A percentile compares a stretch with the other conserved stretches of the same genome.
Evolutionary conservation across 495 filamentous ascomycete species (phyloP).

Genomic region (Chaetomium tenue): DNA sequence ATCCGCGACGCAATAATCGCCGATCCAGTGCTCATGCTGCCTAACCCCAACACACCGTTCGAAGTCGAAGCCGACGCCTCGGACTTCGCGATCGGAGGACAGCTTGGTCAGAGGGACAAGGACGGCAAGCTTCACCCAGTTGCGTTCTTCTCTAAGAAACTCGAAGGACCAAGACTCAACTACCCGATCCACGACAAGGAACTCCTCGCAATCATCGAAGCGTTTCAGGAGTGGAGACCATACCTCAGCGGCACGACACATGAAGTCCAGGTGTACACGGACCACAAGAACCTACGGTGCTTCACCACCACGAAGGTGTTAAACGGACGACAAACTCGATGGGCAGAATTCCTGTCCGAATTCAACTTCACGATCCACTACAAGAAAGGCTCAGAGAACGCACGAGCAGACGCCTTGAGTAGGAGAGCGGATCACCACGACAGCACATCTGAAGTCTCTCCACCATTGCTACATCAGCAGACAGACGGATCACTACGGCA

Average conservation of each 20-base stretch:
- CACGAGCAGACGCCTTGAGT: slow-evolving; percentile 18
- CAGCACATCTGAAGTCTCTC: not conserved
- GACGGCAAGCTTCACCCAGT: slow-evolving; percentile 13
- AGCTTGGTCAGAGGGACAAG: slow-evolving; percentile 11
- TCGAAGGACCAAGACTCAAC: slow-evolving; percentile 3
- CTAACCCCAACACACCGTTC: slow-evolving; percentile 4
- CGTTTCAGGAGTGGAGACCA: slow-evolving; percentile 4
- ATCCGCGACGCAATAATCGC: not conserved
- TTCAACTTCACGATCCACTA: slow-evolving; percentile 39
- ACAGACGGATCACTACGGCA: too few species aligned
- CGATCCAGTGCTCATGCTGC: not conserved
- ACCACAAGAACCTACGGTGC: slow-evolving; percentile 14
- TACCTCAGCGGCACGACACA: slow-evolving; percentile 13
- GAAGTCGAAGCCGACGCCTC: slow-evolving; percentile 18
- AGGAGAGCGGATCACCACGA: slow-evolving; percentile 1
- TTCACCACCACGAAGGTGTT: slow-evolving; percentile 34
- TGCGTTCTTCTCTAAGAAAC: slow-evolving; percentile 18
- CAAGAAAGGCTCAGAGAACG: slow-evolving; percentile 17
- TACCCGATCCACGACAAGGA: slow-evolving; percentile 19
- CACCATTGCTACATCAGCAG: not conserved
- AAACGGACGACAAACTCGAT: slow-evolving; percentile 31
- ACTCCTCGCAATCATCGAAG: slow-evolving; percentile 14
- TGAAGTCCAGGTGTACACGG: slow-evolving; percentile 11
- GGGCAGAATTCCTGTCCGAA: slow-evolving; percentile 26
- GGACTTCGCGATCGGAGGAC: slow-evolving; percentile 15